Evolutionary conservation across 2,329 filamentous ascomycete genomes (phyloP), one percentile per base, ranked within the genome.

Genomic region (Myrmaecium sp.): DNA sequence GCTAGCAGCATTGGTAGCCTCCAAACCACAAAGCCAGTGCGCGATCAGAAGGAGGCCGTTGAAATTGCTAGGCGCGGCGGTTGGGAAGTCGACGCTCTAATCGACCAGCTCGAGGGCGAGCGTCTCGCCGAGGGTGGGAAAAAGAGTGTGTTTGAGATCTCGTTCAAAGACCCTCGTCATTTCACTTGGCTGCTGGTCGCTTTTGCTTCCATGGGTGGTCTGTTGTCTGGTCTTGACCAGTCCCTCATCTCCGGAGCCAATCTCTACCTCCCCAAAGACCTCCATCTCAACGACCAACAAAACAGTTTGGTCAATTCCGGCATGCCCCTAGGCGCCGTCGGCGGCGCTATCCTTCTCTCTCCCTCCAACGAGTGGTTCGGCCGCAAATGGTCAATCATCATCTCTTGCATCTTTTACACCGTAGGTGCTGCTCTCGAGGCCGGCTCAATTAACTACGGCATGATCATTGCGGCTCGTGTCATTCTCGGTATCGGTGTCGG

Each of bases 121-220:
- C 30, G 54, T 21, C 39, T 46, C 25, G 39, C 43, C 18, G 35
- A 38, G 24, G 50, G 45, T 15, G 44, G 51, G 33, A 49, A 51
- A 39, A 50, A 46, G 31, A 47, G 52, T 5, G 30, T 51, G 33
- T 68, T 70, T 40, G 55, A 73, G 21, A 34, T 74, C 22, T 51
- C 64, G 18, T 70, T 77, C 50, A 58, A 57, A 26, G 62, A 76
- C 43, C 69, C 72, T 0, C 65, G 57, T 28, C 51, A 69, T 40
- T 81, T 78, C 45, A 80, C 74, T 14, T 75, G 64, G 56, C 51
- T 75, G 10, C 59, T 78, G 9, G 71, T 77, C 23, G 68, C 62
- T 1, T 80, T 80, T 38, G 74, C 74, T n/a, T 75, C 69, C 10
- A 76, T 80, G 70, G 74, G 75, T 26, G 75, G 75, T 43, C 54